Evolutionary conservation across 148 eudicot genomes (phyloP).

Genomic region (Fagopyrum homotropicum): DNA sequence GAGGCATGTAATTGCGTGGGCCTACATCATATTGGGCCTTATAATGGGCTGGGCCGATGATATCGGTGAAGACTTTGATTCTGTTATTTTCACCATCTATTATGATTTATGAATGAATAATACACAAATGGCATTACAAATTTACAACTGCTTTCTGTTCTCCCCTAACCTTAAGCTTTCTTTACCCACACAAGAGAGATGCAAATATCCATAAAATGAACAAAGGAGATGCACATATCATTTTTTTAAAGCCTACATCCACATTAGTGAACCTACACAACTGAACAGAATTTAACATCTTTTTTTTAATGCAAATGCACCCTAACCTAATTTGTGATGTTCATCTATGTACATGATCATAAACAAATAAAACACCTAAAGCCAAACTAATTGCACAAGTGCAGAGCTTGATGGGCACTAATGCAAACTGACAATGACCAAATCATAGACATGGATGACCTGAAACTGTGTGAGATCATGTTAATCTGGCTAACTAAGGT

Average conservation of each 20-base stretch:
- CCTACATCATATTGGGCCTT: too few relatives aligned
- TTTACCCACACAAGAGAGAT: too few relatives aligned
- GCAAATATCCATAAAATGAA: too few relatives aligned
- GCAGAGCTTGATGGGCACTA: background rate
- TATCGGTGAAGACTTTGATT: too few relatives aligned
- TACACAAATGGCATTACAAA: too few relatives aligned
- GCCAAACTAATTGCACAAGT: background rate
- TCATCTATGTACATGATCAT: background rate
- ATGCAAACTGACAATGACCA: background rate
- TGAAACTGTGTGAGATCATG: background rate
- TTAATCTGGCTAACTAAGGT: slow-evolving; percentile 34
- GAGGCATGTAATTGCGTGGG: too few relatives aligned
- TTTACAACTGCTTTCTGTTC: too few relatives aligned
- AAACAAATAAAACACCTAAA: slow-evolving; percentile 9
- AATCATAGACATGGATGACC: background rate
- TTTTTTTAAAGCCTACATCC: background rate
- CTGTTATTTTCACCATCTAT: too few relatives aligned
- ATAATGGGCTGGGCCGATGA: too few relatives aligned
- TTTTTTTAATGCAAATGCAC: background rate
- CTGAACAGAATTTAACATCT: background rate
- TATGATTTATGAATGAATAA: too few relatives aligned
- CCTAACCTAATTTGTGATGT: background rate
- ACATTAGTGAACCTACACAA: background rate
- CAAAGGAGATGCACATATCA: background rate
- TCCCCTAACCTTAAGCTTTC: too few relatives aligned